A percentile compares a stretch with the other conserved stretches of the same genome.
These are phyloP conservation scores for Niebla homalea DNA, from an alignment of 495 filamentous ascomycete genomes.

Conservation along the genomic window DNA sequence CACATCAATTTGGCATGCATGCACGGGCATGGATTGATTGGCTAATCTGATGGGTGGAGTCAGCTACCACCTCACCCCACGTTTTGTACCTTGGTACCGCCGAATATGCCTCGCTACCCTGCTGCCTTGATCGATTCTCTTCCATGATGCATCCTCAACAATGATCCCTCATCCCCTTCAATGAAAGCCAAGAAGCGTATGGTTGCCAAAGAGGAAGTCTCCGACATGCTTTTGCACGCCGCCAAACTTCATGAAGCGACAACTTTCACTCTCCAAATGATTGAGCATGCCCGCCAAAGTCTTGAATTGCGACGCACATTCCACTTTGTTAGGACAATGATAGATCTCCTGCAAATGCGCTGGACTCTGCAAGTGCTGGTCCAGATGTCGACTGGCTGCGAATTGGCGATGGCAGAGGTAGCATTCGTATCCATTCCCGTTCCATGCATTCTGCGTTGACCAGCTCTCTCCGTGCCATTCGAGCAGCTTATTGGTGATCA, in stretches of 20 bases:
- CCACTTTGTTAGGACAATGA: slow-evolving; percentile 33
- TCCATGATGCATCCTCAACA: too few relatives aligned
- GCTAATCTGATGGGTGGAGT: too few relatives aligned
- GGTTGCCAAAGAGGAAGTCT: slow-evolving; percentile 7
- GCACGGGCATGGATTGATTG: too few relatives aligned
- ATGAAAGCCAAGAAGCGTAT: slow-evolving; percentile 8
- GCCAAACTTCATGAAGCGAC: slow-evolving; percentile 34
- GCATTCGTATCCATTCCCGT: slow-evolving; percentile 31
- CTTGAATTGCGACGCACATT: slow-evolving; percentile 33
- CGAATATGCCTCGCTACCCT: too few relatives aligned
- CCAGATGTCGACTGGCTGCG: slow-evolving; percentile 11
- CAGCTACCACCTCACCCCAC: too few relatives aligned
- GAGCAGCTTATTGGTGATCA: slow-evolving; percentile 31
- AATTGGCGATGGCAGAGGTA: slow-evolving; percentile 33
- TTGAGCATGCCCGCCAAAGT: slow-evolving; percentile 37
- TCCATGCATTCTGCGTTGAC: slow-evolving; percentile 22
- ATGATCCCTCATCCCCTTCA: neutral
- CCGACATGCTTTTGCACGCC: slow-evolving; percentile 24
- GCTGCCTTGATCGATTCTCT: too few relatives aligned
- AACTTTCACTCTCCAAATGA: slow-evolving; percentile 43
- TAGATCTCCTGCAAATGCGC: slow-evolving; percentile 36
- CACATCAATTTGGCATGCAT: too few relatives aligned
- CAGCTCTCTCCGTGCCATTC: slow-evolving; percentile 20
- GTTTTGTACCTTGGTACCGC: too few relatives aligned
- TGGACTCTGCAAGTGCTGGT: slow-evolving; percentile 26